Percentiles rank a stretch among this genome's conserved stretches.
Conservation (phyloP, 78 protist species). For the Dictyostelium discoideum region dicty_2.7 NC_007089.4:2725501-2726000, state of each 20-base stretch:
- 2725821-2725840: neutral
- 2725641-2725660: slow-evolving; percentile 26
- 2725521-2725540: neutral
- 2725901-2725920: slow-evolving; percentile 43
- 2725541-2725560: neutral
- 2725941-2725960: slow-evolving; percentile 37
- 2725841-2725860: neutral
- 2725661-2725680: slow-evolving; percentile 3
- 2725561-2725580: neutral
- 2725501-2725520: neutral
- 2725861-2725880: neutral
- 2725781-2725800: no score
- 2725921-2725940: slow-evolving; percentile 27
- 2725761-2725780: no score
- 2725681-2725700: neutral
- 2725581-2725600: neutral
- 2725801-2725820: neutral
- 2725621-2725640: slow-evolving; percentile 1
- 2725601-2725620: neutral
- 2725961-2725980: neutral
- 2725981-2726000: slow-evolving; percentile 40
- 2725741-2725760: neutral
- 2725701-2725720: slow-evolving; percentile 1
- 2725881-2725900: slow-evolving; percentile 9
- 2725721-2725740: slow-evolving; percentile 23